Conservation (phyloP, 2,329 filamentous ascomycete species). For the Colletotrichum truncatum region DNA sequence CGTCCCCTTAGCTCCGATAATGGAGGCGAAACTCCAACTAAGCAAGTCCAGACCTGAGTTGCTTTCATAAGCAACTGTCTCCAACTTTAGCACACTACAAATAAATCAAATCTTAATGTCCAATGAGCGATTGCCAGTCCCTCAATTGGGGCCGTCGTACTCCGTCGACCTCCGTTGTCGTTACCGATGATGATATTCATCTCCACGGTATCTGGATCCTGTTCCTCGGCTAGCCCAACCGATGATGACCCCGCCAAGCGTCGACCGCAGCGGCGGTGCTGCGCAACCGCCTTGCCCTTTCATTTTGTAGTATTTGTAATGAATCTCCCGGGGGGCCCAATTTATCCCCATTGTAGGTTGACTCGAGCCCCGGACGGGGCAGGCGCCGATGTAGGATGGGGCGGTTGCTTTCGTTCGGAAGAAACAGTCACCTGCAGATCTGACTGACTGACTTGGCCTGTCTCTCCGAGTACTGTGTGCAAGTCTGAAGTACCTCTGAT, state of each 20-base stretch:
- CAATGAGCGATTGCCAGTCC: neutral
- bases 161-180: neutral
- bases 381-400: neutral
- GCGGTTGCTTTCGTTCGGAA: neutral
- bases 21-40: neutral
- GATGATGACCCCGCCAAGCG: neutral
- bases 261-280: neutral
- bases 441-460: neutral
- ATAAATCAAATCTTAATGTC: neutral
- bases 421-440: neutral
- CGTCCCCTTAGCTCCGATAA: neutral
- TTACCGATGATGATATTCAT: neutral
- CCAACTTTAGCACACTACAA: constrained; percentile 3
- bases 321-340: constrained; percentile 13
- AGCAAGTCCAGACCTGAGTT: neutral
- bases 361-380: neutral
- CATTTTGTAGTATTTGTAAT: constrained; percentile 27
- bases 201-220: neutral
- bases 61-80: neutral
- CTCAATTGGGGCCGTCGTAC: neutral
- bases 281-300: constrained; percentile 5
- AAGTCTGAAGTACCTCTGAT: neutral
- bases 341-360: constrained; percentile 25
- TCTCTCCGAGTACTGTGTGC: too few species aligned
- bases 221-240: neutral